Evolutionary conservation across 768 basidiomycete genomes (phyloP), one percentile per base, ranked within the genome.

Genomic region (Mycena vitilis): DNA sequence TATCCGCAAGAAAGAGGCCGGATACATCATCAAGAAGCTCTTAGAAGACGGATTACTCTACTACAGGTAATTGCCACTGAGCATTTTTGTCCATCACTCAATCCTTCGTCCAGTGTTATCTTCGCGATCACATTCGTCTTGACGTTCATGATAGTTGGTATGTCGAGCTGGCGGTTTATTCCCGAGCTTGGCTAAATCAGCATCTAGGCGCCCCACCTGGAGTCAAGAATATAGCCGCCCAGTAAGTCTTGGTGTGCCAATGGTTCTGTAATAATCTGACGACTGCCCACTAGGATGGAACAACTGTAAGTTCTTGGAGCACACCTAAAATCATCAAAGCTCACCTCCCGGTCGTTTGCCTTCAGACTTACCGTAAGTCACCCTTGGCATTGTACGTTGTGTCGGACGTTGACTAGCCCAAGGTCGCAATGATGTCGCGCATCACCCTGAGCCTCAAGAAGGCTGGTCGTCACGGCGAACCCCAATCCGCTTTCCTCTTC

Each of bases 341-440:
- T 22, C 22, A 63, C 60, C n/a, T 34, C 5, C 12, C n/a, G 5
- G 8, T 25, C 13, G 10, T 12, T 6, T 42, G 0, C 44, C 42
- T 49, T 30, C 63, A 70, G 69, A 66, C 18, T 70, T 25, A 70
- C 69, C 7, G 69, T 70, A 36, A 52, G 69, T 48, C 42, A 15
- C 12, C 80, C 79, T 45, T 84, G 22, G 8, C 22, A 48, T 81
- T 36, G 84, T 78, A 73, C 80, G 18, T 36, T 63, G 30, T 30
- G 1, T 13, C 47, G n/a, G 42, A 20, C 44, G 12, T 57, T 54
- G 23, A 48, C 45, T 38, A 38, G n/a, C 16, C 36, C 20, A 48
- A 83, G 69, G 85, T 86, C 30, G 78, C 82, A 2, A 86, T 86
- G 80, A 82, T 85, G 75, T 83, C 82, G 2, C 79, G 85, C 42